These are phyloP conservation scores for Arctostaphylos glauca DNA, from an alignment of 148 eudicot species.

Conservation along the genomic window DNA sequence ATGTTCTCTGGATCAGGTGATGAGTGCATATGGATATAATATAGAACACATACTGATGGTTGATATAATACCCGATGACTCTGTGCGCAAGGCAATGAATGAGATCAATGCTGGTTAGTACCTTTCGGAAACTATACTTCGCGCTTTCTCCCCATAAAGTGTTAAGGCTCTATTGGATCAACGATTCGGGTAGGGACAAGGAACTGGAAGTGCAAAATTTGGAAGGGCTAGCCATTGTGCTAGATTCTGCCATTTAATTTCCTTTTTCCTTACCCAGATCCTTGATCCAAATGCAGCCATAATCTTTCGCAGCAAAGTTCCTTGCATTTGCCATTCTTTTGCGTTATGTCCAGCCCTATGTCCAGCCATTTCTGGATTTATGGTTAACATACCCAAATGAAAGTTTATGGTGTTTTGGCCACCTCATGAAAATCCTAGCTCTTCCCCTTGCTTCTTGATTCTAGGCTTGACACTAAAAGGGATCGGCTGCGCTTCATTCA, in stretches of 20 bases:
- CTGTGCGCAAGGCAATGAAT: slow-evolving; percentile 97
- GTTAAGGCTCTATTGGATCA: too few relatives aligned
- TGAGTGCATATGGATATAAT: slow-evolving; percentile 94
- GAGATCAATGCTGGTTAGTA: slow-evolving; percentile 92
- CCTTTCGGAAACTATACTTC: not conserved
- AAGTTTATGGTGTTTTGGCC: too few relatives aligned
- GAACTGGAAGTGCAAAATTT: too few relatives aligned
- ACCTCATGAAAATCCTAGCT: too few relatives aligned
- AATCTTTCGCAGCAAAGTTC: not conserved
- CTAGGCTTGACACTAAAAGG: not conserved
- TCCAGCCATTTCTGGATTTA: too few relatives aligned
- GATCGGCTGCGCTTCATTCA: too few relatives aligned
- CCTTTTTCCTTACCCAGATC: not conserved
- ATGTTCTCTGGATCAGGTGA: slow-evolving; percentile 55
- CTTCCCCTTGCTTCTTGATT: not conserved
- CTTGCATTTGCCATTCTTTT: too few relatives aligned
- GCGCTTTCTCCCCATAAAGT: not conserved
- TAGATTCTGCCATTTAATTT: not conserved
- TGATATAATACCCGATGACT: slow-evolving; percentile 89
- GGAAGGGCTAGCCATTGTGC: too few relatives aligned
- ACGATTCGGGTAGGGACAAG: too few relatives aligned
- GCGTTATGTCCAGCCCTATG: too few relatives aligned
- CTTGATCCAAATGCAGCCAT: not conserved
- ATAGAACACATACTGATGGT: slow-evolving; percentile 98
- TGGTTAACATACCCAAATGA: too few relatives aligned